Evolutionary conservation across 768 basidiomycete genomes (phyloP).

Genomic region (Kwoniella heveanensis): DNA sequence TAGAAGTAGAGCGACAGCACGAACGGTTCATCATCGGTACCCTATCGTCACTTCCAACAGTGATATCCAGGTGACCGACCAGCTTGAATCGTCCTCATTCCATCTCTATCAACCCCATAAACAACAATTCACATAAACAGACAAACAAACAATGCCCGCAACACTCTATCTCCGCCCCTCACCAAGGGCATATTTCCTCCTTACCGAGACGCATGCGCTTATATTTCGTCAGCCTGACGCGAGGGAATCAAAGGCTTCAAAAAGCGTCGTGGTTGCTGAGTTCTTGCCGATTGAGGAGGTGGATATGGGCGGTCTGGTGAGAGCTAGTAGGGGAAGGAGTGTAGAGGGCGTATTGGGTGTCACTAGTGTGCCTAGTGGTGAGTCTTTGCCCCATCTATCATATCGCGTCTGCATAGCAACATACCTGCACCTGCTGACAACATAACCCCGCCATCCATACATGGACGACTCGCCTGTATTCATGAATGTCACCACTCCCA

Average conservation of each 20-base stretch:
- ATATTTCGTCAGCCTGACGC: conserved; percentile 51
- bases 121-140: no score
- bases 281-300: conserved; percentile 75
- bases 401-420: no score
- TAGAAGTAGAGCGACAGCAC: no score
- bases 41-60: no score
- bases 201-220: conserved; percentile 48
- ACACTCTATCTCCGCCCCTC: conserved; percentile 48
- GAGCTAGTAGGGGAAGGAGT: conserved; percentile 69
- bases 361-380: conserved; percentile 56
- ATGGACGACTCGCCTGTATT: no score
- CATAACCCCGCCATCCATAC: no score
- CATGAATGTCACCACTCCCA: conserved; percentile 1
- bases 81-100: neutral
- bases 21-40: no score
- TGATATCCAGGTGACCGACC: neutral
- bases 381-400: conserved; percentile 7
- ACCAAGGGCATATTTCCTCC: conserved; percentile 49
- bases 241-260: conserved; percentile 34
- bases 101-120: no score
- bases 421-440: no score
- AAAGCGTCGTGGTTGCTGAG: conserved; percentile 71
- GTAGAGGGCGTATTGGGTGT: conserved; percentile 77
- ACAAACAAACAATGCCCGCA: conserved; percentile 48
- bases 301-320: conserved; percentile 66